These are phyloP conservation scores for Eucalyptus regnans DNA, from an alignment of 345 rosid species.

Conservation along the genomic window DNA sequence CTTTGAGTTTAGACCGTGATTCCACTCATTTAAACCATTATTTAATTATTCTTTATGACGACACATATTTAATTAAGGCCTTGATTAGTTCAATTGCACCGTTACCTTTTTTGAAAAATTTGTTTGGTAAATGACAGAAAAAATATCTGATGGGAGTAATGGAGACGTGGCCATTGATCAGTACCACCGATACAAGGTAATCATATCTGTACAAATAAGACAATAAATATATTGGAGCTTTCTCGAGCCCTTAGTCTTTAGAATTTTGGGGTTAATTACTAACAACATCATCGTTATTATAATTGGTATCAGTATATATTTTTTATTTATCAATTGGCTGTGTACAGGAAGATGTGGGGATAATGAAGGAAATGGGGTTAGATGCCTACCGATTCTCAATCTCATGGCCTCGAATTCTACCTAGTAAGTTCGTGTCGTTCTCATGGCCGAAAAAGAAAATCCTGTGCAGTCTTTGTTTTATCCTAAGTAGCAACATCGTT, in stretches of 20 bases:
- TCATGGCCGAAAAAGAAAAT: not conserved
- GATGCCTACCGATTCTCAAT: constrained; percentile 53
- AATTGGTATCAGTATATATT: no score
- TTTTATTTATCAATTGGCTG: not conserved
- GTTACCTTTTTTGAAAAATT: not conserved
- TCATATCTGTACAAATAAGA: no score
- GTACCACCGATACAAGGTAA: constrained; percentile 35
- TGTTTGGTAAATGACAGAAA: constrained; percentile 6
- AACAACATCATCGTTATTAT: not conserved
- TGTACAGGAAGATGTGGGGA: constrained; percentile 34
- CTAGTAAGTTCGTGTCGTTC: constrained; percentile 11
- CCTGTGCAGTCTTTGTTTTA: not conserved
- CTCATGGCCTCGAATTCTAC: constrained; percentile 44
- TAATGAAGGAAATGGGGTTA: constrained; percentile 33
- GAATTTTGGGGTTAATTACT: not conserved
- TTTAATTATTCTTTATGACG: not conserved
- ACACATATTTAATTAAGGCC: not conserved
- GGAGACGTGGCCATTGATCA: constrained; percentile 37
- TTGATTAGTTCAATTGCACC: not conserved
- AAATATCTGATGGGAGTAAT: constrained; percentile 11
- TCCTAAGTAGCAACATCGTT: not conserved
- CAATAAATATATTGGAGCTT: not conserved
- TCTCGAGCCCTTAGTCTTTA: not conserved
- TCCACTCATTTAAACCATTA: not conserved
- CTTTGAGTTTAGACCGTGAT: no score